phyloP scores from a whole-genome alignment of 208 protist species.

The Acanthamoeba sp. region DNA sequence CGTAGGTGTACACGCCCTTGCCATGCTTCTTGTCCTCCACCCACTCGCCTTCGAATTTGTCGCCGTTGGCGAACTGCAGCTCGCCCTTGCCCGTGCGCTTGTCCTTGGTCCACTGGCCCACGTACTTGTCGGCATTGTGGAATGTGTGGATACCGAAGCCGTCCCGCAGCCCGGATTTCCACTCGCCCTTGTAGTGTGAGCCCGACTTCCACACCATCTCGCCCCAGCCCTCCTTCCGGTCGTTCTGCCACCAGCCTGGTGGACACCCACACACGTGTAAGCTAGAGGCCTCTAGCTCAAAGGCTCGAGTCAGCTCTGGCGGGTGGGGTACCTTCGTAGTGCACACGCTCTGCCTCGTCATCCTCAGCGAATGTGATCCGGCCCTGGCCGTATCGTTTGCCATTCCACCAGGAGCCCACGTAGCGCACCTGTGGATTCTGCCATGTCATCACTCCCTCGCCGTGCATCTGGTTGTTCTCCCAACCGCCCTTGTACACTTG shows the following conservation, averaged over 20 bases:
- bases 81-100: slow-evolving; percentile 59
- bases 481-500: slow-evolving; percentile 65
- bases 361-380: slow-evolving; percentile 45
- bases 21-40: slow-evolving; percentile 65
- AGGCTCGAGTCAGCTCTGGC: too few relatives aligned
- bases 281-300: too few relatives aligned
- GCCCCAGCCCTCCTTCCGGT: slow-evolving; percentile 46
- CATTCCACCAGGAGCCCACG: slow-evolving; percentile 31
- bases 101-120: slow-evolving; percentile 38
- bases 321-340: slow-evolving; percentile 54
- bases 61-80: slow-evolving; percentile 53
- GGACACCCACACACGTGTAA: too few relatives aligned
- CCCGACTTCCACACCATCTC: slow-evolving; percentile 69
- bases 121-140: slow-evolving; percentile 57
- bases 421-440: slow-evolving; percentile 51
- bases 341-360: slow-evolving; percentile 31
- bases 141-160: slow-evolving; percentile 55
- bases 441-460: slow-evolving; percentile 66
- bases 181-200: slow-evolving; percentile 39
- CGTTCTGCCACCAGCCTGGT: slow-evolving; percentile 65
- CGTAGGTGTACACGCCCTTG: slow-evolving; percentile 41
- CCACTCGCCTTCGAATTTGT: slow-evolving; percentile 71
- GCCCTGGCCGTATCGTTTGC: slow-evolving; percentile 48
- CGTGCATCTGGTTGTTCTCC: slow-evolving; percentile 71
- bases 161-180: slow-evolving; percentile 34